Conservation (phyloP, 75 land plant genomes). For the Pseudotsuga menziesii region DNA sequence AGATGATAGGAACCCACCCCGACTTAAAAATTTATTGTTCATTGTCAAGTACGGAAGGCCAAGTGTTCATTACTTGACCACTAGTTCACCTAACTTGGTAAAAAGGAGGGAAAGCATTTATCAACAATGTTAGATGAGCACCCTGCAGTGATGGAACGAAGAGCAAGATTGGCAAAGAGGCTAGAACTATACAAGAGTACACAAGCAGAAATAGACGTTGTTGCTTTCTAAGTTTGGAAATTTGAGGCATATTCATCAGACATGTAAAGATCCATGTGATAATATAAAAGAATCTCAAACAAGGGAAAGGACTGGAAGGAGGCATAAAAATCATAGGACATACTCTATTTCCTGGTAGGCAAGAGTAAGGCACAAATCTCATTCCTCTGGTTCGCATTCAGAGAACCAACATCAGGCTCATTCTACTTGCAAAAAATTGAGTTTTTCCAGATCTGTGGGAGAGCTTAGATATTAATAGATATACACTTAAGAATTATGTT, state of each 20-base stretch:
- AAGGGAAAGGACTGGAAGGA: no score
- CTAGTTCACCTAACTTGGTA: constrained; percentile 74
- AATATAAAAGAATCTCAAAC: no score
- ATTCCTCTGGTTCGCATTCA: no score
- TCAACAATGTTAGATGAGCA: constrained; percentile 61
- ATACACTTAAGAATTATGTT: constrained; percentile 37
- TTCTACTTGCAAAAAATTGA: no score
- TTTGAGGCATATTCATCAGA: not conserved
- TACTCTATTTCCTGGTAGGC: no score
- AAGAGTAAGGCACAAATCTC: no score
- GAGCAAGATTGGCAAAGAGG: constrained; percentile 53
- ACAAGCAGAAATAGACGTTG: constrained; percentile 74
- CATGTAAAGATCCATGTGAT: no score
- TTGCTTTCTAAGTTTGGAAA: constrained; percentile 30
- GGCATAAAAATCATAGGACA: no score
- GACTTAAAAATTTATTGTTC: constrained; percentile 76
- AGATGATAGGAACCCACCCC: no score
- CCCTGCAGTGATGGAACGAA: constrained; percentile 72
- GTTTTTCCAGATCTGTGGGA: not conserved
- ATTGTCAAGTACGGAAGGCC: constrained; percentile 92
- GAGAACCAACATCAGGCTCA: no score
- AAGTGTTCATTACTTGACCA: constrained; percentile 66
- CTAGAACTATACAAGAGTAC: constrained; percentile 72
- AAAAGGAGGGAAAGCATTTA: constrained; percentile 59
- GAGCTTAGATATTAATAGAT: constrained; percentile 50